Base-by-base conservation (phyloP, 2,329 filamentous ascomycete genomes). In the Pseudocercospora crystallina region DNA sequence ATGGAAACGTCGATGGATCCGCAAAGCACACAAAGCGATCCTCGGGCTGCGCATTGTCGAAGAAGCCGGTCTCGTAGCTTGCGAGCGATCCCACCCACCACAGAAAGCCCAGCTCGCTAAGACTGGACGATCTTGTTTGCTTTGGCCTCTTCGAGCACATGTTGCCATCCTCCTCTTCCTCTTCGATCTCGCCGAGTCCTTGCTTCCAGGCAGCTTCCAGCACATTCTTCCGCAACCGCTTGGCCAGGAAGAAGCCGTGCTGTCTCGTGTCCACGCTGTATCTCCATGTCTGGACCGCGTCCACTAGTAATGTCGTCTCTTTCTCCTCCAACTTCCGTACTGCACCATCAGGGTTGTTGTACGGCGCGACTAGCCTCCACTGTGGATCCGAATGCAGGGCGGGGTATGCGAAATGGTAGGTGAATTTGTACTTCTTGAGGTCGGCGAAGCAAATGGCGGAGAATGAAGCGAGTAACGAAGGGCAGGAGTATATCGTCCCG, bases 371-470 rank as follows among this genome's bases (percentile, higher is more conserved):
- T 44, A 85, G 76, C 61, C 82, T 85, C 94, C 94, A 99, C 26
- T 80, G 77, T 1, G 90, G 89, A 47, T 92, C 86, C 3, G 92
- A 95, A 68, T 95, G 91, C 38, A 99, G 79, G 12, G 92, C 90
- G 1, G 94, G 94, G 65, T 95, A 99, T 5, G 87, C 92, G 71
- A 97, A 97, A 84, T 95, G 95, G 73, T 97, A 97, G n/a, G 87
- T 90, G 68, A 97, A 96, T 57, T 86, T 89, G 74, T 97, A 97
- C 67, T 95, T 96, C 71, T 99, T 99, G 31, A 99, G 80, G 67
- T 99, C 92, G 56, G 94, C 92, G 69, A 89, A 99, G 12, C 90
- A 96, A 39, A 97, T 83, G 51, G 95, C 84, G 20, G 89, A 81
- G 69, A 96, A 97, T 5, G 89, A 94, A 4, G 90, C 85, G 13